Evolutionary conservation across 176 grass and related monocot genomes (phyloP).

Genomic region (Rhynchospora tenuis): DNA sequence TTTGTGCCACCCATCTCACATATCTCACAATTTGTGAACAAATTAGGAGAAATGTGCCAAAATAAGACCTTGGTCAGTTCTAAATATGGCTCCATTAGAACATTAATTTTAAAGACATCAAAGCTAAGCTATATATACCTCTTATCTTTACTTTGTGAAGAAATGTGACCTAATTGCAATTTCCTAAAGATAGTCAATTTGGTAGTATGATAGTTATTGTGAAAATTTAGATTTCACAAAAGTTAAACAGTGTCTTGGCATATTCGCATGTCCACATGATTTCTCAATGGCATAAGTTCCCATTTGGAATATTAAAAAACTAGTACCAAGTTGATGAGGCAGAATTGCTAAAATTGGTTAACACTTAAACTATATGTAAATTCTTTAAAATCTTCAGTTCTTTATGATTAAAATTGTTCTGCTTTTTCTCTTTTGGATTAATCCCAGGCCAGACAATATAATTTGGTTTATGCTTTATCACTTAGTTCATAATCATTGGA

Average conservation of each 20-base stretch:
- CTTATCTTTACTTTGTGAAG: neutral
- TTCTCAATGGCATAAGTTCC: neutral
- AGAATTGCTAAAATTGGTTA: neutral
- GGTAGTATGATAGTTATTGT: neutral
- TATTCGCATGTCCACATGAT: neutral
- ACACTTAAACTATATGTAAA: neutral
- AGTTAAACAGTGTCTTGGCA: neutral
- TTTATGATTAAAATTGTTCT: neutral
- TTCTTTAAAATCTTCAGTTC: neutral
- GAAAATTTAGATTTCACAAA: constrained; percentile 6
- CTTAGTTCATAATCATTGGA: neutral
- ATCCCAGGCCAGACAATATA: neutral
- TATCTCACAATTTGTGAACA: neutral
- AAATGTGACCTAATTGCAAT: neutral
- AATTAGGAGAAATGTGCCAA: neutral
- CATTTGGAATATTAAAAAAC: neutral
- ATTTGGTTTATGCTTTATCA: neutral
- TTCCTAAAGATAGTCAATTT: constrained; percentile 1
- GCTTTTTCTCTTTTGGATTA: neutral
- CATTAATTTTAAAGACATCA: neutral
- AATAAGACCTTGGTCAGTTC: neutral
- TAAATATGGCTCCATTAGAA: neutral
- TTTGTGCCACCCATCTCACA: neutral
- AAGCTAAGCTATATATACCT: neutral
- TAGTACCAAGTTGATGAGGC: neutral